These are phyloP conservation scores for Dactylonectria macrodidyma DNA, from an alignment of 2,329 filamentous ascomycete species.

Conservation along the genomic window DNA sequence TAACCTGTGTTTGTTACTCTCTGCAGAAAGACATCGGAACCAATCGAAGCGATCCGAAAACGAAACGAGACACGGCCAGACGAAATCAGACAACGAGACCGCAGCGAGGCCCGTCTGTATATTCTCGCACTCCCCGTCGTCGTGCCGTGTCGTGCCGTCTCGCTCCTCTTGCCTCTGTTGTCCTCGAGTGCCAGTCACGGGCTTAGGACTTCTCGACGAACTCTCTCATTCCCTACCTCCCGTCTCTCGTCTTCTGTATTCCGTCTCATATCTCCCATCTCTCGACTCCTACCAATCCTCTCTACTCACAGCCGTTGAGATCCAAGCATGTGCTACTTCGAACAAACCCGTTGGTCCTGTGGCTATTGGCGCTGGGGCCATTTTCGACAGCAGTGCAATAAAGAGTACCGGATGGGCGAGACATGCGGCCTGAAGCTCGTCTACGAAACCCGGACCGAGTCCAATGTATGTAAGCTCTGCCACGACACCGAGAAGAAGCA, in stretches of 20 bases:
- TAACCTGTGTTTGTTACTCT: constrained; percentile 1
- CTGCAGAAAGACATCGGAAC: not conserved
- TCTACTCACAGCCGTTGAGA: constrained; percentile 26
- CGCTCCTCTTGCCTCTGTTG: constrained; percentile 1
- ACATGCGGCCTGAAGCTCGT: constrained; percentile 96
- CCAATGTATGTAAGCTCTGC: constrained; percentile 84
- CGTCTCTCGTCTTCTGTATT: not conserved
- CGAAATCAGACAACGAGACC: not conserved
- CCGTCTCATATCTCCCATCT: not conserved
- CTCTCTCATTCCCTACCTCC: not conserved
- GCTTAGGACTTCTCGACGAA: not conserved
- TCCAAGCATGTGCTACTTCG: constrained; percentile 91
- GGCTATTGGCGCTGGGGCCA: constrained; percentile 96
- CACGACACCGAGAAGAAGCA: constrained; percentile 90
- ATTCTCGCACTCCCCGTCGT: constrained; percentile 2
- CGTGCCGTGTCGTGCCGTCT: not conserved
- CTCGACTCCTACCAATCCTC: not conserved
- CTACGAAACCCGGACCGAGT: constrained; percentile 77
- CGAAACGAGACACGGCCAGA: not conserved
- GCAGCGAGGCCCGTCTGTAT: not conserved
- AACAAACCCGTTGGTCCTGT: constrained; percentile 87
- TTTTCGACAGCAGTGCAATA: constrained; percentile 93
- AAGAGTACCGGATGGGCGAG: constrained; percentile 95
- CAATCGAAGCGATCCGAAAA: not conserved
- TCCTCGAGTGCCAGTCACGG: not conserved